These are phyloP conservation scores for Taiozyma onychis DNA, from an alignment of 1,139 yeast species.

Conservation along the genomic window DNA sequence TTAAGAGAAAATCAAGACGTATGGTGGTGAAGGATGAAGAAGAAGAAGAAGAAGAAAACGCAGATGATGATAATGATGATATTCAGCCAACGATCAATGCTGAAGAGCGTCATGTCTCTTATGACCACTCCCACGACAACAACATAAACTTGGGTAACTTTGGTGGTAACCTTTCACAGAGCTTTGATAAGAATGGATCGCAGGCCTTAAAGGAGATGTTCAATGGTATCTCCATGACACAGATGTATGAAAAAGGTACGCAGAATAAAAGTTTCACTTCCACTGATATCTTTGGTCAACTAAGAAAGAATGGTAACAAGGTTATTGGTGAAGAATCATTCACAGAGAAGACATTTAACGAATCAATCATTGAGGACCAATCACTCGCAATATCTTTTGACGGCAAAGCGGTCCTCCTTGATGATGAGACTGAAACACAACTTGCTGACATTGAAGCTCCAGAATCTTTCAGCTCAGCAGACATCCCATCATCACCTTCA, in stretches of 20 bases:
- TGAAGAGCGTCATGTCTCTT: slow-evolving; percentile 9
- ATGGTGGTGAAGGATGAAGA: slow-evolving; percentile 12
- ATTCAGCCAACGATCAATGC: background rate
- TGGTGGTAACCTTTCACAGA: slow-evolving; percentile 26
- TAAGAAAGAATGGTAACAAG: slow-evolving; percentile 8
- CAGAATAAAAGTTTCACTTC: slow-evolving; percentile 1
- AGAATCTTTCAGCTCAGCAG: background rate
- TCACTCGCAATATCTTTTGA: background rate
- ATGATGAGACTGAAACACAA: slow-evolving; percentile 5
- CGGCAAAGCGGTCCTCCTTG: background rate
- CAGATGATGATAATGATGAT: slow-evolving; percentile 1
- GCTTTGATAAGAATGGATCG: slow-evolving; percentile 9
- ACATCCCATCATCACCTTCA: background rate
- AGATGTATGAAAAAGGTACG: slow-evolving; percentile 17
- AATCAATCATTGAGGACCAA: background rate
- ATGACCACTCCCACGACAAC: slow-evolving; percentile 9
- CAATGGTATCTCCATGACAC: slow-evolving; percentile 15
- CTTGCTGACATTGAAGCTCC: slow-evolving; percentile 1
- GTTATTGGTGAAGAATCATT: slow-evolving; percentile 10
- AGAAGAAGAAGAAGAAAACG: slow-evolving; percentile 11
- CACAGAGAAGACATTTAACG: slow-evolving; percentile 4
- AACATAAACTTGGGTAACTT: slow-evolving; percentile 28
- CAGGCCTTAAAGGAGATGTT: slow-evolving; percentile 10
- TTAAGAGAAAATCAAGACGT: slow-evolving; percentile 10
- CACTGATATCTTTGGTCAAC: slow-evolving; percentile 13